Evolutionary conservation across 495 filamentous ascomycete species (phyloP).

Genomic region (Talaromyces trachyspermus): DNA sequence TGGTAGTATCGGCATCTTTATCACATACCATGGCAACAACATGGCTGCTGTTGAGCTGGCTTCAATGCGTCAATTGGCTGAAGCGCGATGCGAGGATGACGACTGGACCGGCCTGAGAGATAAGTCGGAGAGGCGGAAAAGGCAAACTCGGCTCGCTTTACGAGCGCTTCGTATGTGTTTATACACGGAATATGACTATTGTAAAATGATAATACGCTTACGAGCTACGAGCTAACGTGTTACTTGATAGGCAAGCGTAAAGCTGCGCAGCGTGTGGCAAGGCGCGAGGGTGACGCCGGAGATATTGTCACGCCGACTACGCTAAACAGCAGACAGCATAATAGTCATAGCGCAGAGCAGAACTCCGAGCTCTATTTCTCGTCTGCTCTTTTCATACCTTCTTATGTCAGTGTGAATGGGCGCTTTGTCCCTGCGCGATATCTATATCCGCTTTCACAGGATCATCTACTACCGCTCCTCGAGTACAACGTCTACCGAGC

Average conservation of each 20-base stretch:
- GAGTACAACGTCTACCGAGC: slow-evolving; percentile 39
- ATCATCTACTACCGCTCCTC: slow-evolving; percentile 35
- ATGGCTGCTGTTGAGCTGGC: background rate
- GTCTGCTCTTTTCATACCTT: background rate
- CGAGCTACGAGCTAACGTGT: background rate
- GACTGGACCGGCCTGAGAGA: slow-evolving; percentile 34
- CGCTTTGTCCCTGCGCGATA: background rate
- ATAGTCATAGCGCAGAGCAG: background rate
- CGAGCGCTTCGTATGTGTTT: slow-evolving; percentile 28
- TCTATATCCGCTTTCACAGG: slow-evolving; percentile 19
- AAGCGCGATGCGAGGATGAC: slow-evolving; percentile 10
- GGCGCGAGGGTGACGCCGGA: background rate
- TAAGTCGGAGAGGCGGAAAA: slow-evolving; percentile 27
- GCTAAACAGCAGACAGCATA: background rate
- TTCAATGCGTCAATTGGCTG: slow-evolving; percentile 1
- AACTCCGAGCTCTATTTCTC: background rate
- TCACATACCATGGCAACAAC: background rate
- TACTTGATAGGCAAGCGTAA: slow-evolving; percentile 1
- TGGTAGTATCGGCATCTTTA: background rate
- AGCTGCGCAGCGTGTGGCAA: slow-evolving; percentile 1
- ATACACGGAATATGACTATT: background rate
- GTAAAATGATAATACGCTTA: background rate
- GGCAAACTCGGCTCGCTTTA: slow-evolving; percentile 41
- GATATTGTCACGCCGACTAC: background rate
- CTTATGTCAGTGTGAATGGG: background rate